phyloP scores from a whole-genome alignment of 2,329 filamentous ascomycete genomes.

The Aspergillus calidoustus region DNA sequence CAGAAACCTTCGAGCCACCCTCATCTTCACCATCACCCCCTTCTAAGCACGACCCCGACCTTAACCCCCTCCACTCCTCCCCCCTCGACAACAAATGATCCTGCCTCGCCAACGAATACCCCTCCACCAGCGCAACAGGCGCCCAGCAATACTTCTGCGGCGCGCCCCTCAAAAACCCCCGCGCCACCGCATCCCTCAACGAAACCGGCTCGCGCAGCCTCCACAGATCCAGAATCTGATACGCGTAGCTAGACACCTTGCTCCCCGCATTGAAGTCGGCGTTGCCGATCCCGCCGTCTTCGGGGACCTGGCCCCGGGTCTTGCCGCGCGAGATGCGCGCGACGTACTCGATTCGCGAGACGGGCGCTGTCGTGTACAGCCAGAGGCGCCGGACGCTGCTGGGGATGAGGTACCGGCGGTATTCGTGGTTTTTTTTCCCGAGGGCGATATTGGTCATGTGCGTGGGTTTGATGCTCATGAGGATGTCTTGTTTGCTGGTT shows the following conservation, averaged over 20 bases:
- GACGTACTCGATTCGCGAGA: constrained; percentile 62
- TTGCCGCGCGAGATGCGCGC: constrained; percentile 57
- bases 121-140: constrained; percentile 14
- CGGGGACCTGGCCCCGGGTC: constrained; percentile 54
- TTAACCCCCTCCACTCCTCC: neutral
- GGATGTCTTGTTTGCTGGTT: constrained; percentile 18
- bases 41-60: neutral
- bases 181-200: constrained; percentile 49
- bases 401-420: constrained; percentile 58
- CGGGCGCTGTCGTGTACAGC: constrained; percentile 60
- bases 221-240: constrained; percentile 63
- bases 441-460: constrained; percentile 43
- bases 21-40: neutral
- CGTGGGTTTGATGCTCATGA: constrained; percentile 56
- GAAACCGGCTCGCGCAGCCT: constrained; percentile 61
- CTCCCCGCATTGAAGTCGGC: constrained; percentile 55
- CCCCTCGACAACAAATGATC: constrained; percentile 16
- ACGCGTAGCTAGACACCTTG: constrained; percentile 52
- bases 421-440: constrained; percentile 56
- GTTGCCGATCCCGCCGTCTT: constrained; percentile 55
- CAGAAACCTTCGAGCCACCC: neutral
- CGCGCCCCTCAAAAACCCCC: constrained; percentile 58
- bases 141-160: constrained; percentile 52
- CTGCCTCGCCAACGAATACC: constrained; percentile 15
- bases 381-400: constrained; percentile 63